phyloP scores from a whole-genome alignment of 1,284 basidiomycete genomes.

The Pterulicium gracile region DNA sequence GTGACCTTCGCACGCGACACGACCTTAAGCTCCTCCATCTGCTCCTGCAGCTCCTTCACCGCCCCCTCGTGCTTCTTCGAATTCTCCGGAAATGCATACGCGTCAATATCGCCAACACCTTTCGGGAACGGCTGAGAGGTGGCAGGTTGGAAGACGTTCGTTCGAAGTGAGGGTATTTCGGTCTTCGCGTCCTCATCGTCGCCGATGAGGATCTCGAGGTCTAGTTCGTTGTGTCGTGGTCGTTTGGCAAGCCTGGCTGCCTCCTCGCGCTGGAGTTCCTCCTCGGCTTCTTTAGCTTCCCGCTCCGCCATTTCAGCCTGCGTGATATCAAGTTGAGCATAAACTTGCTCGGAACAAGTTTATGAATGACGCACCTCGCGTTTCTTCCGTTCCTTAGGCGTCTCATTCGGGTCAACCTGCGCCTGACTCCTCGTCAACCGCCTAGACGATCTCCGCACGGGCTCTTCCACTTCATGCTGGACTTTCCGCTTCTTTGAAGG shows the following conservation, averaged over 20 bases:
- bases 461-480: slow-evolving; percentile 29
- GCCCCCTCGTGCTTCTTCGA: slow-evolving; percentile 33
- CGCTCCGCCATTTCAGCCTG: slow-evolving; percentile 34
- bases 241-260: slow-evolving; percentile 46
- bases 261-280: slow-evolving; percentile 48
- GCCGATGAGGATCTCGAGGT: slow-evolving; percentile 36
- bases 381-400: slow-evolving; percentile 45
- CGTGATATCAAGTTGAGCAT: slow-evolving; percentile 5
- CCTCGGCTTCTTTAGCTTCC: slow-evolving; percentile 44
- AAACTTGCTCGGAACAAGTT: background rate
- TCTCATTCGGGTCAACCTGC: slow-evolving; percentile 47
- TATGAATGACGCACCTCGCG: slow-evolving; percentile 39
- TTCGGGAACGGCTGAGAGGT: slow-evolving; percentile 21
- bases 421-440: slow-evolving; percentile 43
- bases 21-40: slow-evolving; percentile 43
- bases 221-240: slow-evolving; percentile 56
- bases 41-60: slow-evolving; percentile 39
- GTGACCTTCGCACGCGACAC: slow-evolving; percentile 70
- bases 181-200: slow-evolving; percentile 29
- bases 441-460: slow-evolving; percentile 52
- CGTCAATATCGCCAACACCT: slow-evolving; percentile 33
- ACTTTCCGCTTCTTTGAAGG: slow-evolving; percentile 28
- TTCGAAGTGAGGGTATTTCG: background rate
- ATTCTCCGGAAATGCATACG: slow-evolving; percentile 34
- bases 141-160: background rate